A percentile compares a stretch with the other conserved stretches of the same genome.
These are phyloP conservation scores for Aspergillus sp. DNA, from an alignment of 2,329 filamentous ascomycete genomes.

Conservation along the genomic window DNA sequence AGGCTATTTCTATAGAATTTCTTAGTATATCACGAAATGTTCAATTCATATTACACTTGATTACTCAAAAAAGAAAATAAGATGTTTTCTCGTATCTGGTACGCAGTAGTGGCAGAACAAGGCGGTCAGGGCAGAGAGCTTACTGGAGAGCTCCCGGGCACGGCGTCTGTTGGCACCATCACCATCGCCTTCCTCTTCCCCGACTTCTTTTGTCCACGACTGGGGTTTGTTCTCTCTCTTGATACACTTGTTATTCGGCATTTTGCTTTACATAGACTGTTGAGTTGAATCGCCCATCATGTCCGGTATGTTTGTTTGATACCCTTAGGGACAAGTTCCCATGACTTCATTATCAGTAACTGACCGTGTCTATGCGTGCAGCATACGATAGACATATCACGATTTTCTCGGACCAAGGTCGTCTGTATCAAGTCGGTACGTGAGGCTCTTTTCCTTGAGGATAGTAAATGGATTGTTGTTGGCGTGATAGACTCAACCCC, in stretches of 20 bases:
- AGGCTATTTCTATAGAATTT: no score
- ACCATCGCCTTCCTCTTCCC: slow-evolving; percentile 16
- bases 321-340: slow-evolving; percentile 9
- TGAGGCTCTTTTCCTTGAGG: slow-evolving; percentile 1
- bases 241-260: slow-evolving; percentile 2
- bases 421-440: slow-evolving; percentile 96
- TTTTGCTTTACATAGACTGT: slow-evolving; percentile 8
- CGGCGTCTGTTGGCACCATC: slow-evolving; percentile 31
- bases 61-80: no score
- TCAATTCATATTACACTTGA: no score
- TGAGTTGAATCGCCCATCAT: slow-evolving; percentile 25
- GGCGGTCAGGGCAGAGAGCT: slow-evolving; percentile 27
- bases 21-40: no score
- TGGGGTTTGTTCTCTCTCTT: slow-evolving; percentile 3
- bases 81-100: no score
- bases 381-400: slow-evolving; percentile 99
- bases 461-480: neutral
- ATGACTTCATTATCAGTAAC: slow-evolving; percentile 24
- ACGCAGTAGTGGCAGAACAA: slow-evolving; percentile 9
- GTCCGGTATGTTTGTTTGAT: slow-evolving; percentile 34
- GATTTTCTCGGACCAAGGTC: slow-evolving; percentile 98
- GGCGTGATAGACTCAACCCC: neutral
- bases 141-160: slow-evolving; percentile 30
- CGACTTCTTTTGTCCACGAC: slow-evolving; percentile 11
- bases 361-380: slow-evolving; percentile 44